phyloP scores from a whole-genome alignment of 176 grass and related monocot species.

The Phyllostachys edulis region DNA sequence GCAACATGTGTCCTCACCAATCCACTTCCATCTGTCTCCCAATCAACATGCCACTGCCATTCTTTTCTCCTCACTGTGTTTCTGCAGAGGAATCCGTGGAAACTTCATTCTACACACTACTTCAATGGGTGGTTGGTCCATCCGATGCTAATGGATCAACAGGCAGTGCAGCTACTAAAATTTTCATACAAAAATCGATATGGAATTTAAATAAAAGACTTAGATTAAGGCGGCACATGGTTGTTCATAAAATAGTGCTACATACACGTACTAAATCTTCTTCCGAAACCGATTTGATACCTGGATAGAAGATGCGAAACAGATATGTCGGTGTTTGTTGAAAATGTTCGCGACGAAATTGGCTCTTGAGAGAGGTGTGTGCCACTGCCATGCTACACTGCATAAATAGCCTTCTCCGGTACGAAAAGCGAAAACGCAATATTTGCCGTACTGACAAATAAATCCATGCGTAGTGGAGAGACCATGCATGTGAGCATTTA shows the following conservation, averaged over 20 bases:
- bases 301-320: too few species aligned
- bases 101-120: neutral
- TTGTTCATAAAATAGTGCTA: neutral
- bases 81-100: neutral
- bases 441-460: neutral
- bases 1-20: neutral
- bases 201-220: neutral
- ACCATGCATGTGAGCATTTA: slow-evolving; percentile 16
- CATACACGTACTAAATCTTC: neutral
- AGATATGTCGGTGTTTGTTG: neutral
- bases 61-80: neutral
- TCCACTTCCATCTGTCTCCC: neutral
- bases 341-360: too few species aligned
- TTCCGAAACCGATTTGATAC: neutral
- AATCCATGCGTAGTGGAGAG: neutral
- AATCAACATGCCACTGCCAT: neutral
- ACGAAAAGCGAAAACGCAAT: neutral
- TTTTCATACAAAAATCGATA: neutral
- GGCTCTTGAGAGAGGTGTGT: neutral
- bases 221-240: neutral
- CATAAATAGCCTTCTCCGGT: neutral
- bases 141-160: too few species aligned
- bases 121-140: too few species aligned
- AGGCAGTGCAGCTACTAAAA: neutral
- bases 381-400: neutral